Conservation (phyloP, 225 moss, liverwort and hornwort genomes). For the Bryum argenteum region DNA sequence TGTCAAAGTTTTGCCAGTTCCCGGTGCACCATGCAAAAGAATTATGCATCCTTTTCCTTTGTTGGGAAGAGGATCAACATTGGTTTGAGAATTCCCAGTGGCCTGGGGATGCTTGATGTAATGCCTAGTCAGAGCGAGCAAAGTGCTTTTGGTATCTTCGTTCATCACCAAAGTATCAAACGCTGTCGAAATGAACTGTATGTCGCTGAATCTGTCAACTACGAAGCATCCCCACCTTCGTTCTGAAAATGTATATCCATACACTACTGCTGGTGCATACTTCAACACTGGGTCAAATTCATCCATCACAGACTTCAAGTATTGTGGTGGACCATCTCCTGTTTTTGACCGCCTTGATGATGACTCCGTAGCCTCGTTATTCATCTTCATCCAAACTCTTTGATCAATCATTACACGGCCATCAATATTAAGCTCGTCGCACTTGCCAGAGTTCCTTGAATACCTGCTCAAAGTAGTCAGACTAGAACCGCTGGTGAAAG, state of each 20-base stretch:
- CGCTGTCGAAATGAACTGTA: constrained; percentile 30
- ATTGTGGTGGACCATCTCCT: too few species aligned
- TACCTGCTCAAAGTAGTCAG: too few species aligned
- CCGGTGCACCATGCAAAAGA: constrained; percentile 53
- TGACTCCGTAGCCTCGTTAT: too few species aligned
- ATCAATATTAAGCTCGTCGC: constrained; percentile 14
- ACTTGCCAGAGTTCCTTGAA: too few species aligned
- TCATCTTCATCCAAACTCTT: not conserved
- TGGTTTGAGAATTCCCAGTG: fast-evolving
- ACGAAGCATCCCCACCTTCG: constrained; percentile 50
- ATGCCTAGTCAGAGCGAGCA: not conserved
- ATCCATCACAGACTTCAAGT: not conserved
- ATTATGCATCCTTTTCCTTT: constrained; percentile 63
- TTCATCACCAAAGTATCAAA: constrained; percentile 55
- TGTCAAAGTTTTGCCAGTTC: constrained; percentile 61
- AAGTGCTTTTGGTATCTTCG: constrained; percentile 21
- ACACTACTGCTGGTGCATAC: constrained; percentile 39
- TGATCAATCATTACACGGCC: constrained; percentile 38
- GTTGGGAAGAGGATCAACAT: constrained; percentile 40
- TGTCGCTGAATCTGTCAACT: constrained; percentile 25
- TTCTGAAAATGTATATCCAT: constrained; percentile 41
- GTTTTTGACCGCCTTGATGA: too few species aligned
- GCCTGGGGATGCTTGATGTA: not conserved
- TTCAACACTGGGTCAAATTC: not conserved
- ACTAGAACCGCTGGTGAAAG: too few species aligned